A percentile compares a stretch with the other conserved stretches of the same genome.
Conservation (phyloP, 331 rosid species). For the Saraca asoca region DNA sequence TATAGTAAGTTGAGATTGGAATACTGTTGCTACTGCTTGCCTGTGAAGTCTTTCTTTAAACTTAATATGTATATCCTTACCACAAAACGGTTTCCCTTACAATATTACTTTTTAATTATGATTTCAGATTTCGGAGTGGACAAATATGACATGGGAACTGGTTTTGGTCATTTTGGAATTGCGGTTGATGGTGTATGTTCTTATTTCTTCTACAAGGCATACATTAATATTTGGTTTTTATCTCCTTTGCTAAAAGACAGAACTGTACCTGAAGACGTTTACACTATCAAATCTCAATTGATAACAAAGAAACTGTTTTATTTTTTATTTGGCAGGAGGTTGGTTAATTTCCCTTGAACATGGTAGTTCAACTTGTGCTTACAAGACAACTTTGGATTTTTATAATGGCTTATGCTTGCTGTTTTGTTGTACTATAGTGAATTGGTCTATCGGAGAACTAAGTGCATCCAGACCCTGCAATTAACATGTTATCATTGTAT, state of each 20-base stretch:
- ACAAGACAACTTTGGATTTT: no score
- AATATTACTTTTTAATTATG: constrained; percentile 17
- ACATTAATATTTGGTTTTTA: no score
- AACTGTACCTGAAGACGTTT: background rate
- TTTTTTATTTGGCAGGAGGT: background rate
- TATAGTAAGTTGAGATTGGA: constrained; percentile 57
- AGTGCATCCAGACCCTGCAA: background rate
- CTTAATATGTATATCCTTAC: background rate
- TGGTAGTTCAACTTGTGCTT: no score
- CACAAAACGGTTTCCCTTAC: constrained; percentile 7
- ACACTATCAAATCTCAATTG: background rate
- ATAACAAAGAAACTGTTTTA: background rate
- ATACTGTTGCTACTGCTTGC: background rate
- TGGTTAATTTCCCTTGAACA: background rate
- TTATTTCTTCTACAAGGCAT: background rate
- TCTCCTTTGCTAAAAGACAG: background rate
- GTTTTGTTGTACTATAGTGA: background rate
- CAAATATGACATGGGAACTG: constrained; percentile 80
- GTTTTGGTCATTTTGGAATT: constrained; percentile 87
- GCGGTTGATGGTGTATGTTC: constrained; percentile 84
- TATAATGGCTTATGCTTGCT: no score
- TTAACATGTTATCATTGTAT: background rate
- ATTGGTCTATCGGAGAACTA: background rate
- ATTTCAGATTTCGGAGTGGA: constrained; percentile 81
- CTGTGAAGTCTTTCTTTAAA: background rate